phyloP scores from a whole-genome alignment of 2,329 filamentous ascomycete species.

The Diaporthe caulivora region DNA sequence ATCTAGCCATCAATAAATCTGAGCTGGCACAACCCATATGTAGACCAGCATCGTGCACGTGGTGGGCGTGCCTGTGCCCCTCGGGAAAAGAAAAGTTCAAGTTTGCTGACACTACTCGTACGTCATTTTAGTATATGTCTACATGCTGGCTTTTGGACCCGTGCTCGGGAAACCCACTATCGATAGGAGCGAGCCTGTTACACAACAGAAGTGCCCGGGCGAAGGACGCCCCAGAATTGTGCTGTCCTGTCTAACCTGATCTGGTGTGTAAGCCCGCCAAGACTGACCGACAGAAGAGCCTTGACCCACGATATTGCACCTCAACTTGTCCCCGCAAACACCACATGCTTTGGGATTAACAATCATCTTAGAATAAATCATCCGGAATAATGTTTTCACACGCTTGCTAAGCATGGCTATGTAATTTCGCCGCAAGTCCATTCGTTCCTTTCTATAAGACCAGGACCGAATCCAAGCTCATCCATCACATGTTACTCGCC shows the following conservation, averaged over 20 bases:
- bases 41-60: not conserved
- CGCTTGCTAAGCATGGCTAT: not conserved
- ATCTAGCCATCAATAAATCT: not conserved
- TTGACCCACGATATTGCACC: not conserved
- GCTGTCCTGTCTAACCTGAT: not conserved
- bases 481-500: not conserved
- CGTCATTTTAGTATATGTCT: not conserved
- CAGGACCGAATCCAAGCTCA: not conserved
- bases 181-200: not conserved
- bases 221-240: not conserved
- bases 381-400: not conserved
- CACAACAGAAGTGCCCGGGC: not conserved
- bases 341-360: not conserved
- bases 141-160: too few species aligned
- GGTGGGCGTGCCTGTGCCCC: not conserved
- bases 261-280: constrained; percentile 14
- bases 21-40: not conserved
- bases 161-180: too few species aligned
- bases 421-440: too few species aligned
- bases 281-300: not conserved
- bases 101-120: too few species aligned
- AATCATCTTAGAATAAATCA: not conserved
- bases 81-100: not conserved
- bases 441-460: not conserved
- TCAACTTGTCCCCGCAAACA: not conserved